Evolutionary conservation across 2,329 filamentous ascomycete genomes (phyloP).

Genomic region (Cryoendolithus antarcticus): DNA sequence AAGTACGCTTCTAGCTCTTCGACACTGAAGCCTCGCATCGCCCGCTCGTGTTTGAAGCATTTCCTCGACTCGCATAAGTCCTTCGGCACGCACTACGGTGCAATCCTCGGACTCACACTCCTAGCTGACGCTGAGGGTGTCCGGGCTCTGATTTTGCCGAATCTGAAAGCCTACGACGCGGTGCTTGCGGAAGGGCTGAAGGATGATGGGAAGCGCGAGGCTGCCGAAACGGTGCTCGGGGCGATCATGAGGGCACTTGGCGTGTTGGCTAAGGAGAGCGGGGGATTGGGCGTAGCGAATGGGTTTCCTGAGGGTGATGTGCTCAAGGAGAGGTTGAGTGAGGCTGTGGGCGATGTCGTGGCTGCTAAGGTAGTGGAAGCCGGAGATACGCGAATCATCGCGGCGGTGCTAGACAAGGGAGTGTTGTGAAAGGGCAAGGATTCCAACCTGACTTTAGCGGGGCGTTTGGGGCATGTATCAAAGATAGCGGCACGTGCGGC

Average conservation of each 20-base stretch:
- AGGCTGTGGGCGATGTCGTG: conserved; percentile 32
- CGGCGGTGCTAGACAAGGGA: conserved; percentile 2
- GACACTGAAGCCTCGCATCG: conserved; percentile 74
- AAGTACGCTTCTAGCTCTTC: conserved; percentile 74
- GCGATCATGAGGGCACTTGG: conserved; percentile 46
- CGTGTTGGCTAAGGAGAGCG: conserved; percentile 36
- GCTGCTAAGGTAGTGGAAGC: conserved; percentile 22
- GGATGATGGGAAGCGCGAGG: conserved; percentile 42
- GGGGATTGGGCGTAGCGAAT: conserved; percentile 19
- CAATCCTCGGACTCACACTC: conserved; percentile 64
- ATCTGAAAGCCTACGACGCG: conserved; percentile 51
- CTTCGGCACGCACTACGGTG: conserved; percentile 76
- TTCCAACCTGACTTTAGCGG: conserved; percentile 1
- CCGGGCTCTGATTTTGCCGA: conserved; percentile 53
- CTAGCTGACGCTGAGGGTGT: conserved; percentile 60
- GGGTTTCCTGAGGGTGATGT: conserved; percentile 29
- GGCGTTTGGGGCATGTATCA: conserved; percentile 2
- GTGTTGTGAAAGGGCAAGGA: not conserved
- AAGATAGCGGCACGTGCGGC: no score
- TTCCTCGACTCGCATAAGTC: conserved; percentile 80
- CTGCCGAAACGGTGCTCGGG: conserved; percentile 48
- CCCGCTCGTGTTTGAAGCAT: conserved; percentile 82
- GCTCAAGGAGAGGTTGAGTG: conserved; percentile 28
- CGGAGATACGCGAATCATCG: conserved; percentile 1
- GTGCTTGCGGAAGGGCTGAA: conserved; percentile 45